Evolutionary conservation across 805 yeast species (phyloP), one percentile per base, ranked within the genome.

Genomic region (Blastobotrys chiropterorum): DNA sequence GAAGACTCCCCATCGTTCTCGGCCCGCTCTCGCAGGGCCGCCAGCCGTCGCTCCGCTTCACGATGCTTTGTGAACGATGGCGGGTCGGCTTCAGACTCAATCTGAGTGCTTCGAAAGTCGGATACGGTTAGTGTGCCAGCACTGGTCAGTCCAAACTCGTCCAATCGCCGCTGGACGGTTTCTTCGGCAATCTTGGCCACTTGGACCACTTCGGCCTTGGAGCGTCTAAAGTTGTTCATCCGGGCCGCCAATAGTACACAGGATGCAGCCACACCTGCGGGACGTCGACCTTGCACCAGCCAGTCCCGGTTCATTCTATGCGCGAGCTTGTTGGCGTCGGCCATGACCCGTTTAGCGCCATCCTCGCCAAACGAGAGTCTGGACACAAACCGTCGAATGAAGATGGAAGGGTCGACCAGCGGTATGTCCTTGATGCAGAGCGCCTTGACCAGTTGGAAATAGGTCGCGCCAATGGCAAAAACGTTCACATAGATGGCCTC

Each of bases 261-360:
- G 0, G 99, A 99, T 19, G 98, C 99, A 0, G 99, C 99, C 50
- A 94, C 81, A 62, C 99, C 99, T 0, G 99, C 98, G 0, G 99
- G 99, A 56, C 98, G 77, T 64, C 99, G 79, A 21, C 99, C 99
- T 69, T 89, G 95, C 65, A 84, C 87, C 59, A 94, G 86, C 97
- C 98, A 94, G 63, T 94, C 98, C 43, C 82, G 80, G 13, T 90
- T 77, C 99, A 94, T 94, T 59, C 96, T 76, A 63, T 82, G 87
- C 0, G 96, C 96, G 19, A 94, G 70, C 60, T 83, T 80, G 4
- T 83, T 83, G 0, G 99, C 98, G 67, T 94, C 99, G 54, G 78
- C 79, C 44, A 87, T 83, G 13, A 94, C 96, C 59, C 83, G 83
- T 39, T 82, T 74, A 7, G 63, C 56, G 44, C 60, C 63, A 55